phyloP scores from a whole-genome alignment of 768 basidiomycete genomes.

The Wakefieldia striispora region DNA sequence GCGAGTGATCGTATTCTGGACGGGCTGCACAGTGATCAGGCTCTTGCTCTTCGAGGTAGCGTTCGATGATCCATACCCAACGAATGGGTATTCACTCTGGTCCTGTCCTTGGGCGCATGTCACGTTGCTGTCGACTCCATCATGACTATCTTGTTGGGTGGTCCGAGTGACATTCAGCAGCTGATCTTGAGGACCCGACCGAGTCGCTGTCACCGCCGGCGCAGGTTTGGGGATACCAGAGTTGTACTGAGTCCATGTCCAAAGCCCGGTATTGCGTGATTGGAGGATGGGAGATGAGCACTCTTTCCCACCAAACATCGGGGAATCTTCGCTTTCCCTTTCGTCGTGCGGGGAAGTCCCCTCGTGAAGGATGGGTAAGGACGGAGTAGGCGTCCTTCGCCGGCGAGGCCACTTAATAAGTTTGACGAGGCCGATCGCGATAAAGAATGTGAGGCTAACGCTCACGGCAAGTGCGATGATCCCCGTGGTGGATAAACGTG shows the following conservation, averaged over 20 bases:
- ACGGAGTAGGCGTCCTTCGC: slow-evolving; percentile 62
- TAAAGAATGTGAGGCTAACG: slow-evolving; percentile 46
- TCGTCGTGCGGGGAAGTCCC: slow-evolving; percentile 46
- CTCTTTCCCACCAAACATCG: slow-evolving; percentile 77
- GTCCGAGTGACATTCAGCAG: slow-evolving; percentile 8
- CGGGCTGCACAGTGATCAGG: slow-evolving; percentile 37
- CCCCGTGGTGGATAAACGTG: slow-evolving; percentile 44
- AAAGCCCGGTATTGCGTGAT: slow-evolving; percentile 39
- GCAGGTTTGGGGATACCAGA: slow-evolving; percentile 33
- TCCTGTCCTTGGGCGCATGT: slow-evolving; percentile 14
- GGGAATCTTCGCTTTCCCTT: slow-evolving; percentile 55
- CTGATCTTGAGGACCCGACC: slow-evolving; percentile 21
- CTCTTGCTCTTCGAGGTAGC: slow-evolving; percentile 23
- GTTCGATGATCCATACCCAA: slow-evolving; percentile 24
- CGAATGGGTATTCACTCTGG: slow-evolving; percentile 22
- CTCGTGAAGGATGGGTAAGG: slow-evolving; percentile 69
- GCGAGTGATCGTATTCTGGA: slow-evolving; percentile 39
- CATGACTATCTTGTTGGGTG: slow-evolving; percentile 5
- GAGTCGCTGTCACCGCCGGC: slow-evolving; percentile 22
- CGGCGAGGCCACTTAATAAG: slow-evolving; percentile 49
- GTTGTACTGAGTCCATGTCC: slow-evolving; percentile 58
- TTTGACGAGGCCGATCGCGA: slow-evolving; percentile 46
- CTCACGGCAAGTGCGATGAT: slow-evolving; percentile 56
- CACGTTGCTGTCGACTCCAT: slow-evolving; percentile 4
- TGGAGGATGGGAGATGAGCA: slow-evolving; percentile 39